A percentile compares a stretch with the other conserved stretches of the same genome.
Evolutionary conservation across 805 yeast genomes (phyloP).

Genomic region (Huiozyma naganishii): DNA sequence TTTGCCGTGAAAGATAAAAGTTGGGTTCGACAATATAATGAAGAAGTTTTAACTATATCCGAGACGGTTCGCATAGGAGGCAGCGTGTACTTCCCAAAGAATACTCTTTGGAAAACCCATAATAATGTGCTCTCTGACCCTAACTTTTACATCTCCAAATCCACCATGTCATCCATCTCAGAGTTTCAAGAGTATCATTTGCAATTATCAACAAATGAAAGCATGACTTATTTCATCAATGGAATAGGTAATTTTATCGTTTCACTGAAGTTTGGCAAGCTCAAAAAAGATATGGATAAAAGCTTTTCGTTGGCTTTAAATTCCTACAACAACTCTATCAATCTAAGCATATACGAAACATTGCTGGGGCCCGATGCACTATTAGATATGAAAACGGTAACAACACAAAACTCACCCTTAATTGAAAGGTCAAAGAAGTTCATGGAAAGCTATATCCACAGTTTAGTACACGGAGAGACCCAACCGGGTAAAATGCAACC

Average conservation of each 20-base stretch:
- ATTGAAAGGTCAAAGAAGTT: constrained; percentile 9
- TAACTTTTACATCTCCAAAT: constrained; percentile 2
- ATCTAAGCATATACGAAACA: constrained; percentile 8
- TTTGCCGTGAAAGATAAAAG: constrained; percentile 10
- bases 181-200: constrained; percentile 12
- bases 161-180: constrained; percentile 3
- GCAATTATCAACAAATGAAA: background rate
- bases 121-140: background rate
- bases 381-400: constrained; percentile 10
- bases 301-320: constrained; percentile 6
- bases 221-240: constrained; percentile 9
- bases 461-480: background rate
- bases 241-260: constrained; percentile 9
- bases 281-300: constrained; percentile 1
- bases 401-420: constrained; percentile 9
- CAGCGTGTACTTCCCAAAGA: constrained; percentile 10
- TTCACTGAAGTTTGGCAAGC: constrained; percentile 14
- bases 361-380: constrained; percentile 10
- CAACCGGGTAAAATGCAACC: background rate
- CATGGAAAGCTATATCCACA: background rate
- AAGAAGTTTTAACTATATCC: constrained; percentile 9
- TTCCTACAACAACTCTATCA: constrained; percentile 2
- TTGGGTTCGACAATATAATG: constrained; percentile 6
- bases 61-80: constrained; percentile 8
- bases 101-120: background rate